Base-by-base conservation (phyloP, 768 basidiomycete genomes). In the Lentinus tigrinus region DNA sequence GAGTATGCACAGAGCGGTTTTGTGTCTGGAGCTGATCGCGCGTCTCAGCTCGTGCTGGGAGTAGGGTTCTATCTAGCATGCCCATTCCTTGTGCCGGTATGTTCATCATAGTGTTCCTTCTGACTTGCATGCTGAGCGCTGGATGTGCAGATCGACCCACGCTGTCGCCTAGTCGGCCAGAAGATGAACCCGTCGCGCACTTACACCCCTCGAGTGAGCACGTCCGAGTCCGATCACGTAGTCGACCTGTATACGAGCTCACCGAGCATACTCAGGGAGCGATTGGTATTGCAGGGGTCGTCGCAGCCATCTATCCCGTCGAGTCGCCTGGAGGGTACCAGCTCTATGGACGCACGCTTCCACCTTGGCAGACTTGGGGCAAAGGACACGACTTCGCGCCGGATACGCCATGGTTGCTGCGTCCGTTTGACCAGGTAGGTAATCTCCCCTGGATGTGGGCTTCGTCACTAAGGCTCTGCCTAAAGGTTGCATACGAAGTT, bases 131-230 rank as follows among this genome's bases (percentile, higher is more conserved):
- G 21, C 3, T 24, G 17, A 58, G n/a, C 6, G n/a, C 43, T 24
- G 47, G 23, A 27, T 40, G 3, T 27, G 14, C 57, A 85, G 83
- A 76, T 86, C 17, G 83, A 85, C 64, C 83, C 82, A 8, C 73
- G 83, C 28, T 81, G 79, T 57, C 74, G 85, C 37, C 68, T 89
- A 0, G 77, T 84, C 5, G 85, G 83, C 0, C 87, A 88, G 58
- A 90, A 89, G 69, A 88, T 88, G 84, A 89, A 89, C 54, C 88
- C 87, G 0, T 86, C 85, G 0, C 73, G 87, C 8, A 85, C 85
- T 0, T 85, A 75, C 58, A 89, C 88, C 0, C 84, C 86, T 9
- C 74, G 81, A 39, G 84, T 84, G 66, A 40, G 77, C 19, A 11
- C 28, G 21, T 47, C 8, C 2, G 3, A 21, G 3, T n/a, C n/a